phyloP scores from a whole-genome alignment of 2,329 filamentous ascomycete genomes.

The Coniella lustricola region DNA sequence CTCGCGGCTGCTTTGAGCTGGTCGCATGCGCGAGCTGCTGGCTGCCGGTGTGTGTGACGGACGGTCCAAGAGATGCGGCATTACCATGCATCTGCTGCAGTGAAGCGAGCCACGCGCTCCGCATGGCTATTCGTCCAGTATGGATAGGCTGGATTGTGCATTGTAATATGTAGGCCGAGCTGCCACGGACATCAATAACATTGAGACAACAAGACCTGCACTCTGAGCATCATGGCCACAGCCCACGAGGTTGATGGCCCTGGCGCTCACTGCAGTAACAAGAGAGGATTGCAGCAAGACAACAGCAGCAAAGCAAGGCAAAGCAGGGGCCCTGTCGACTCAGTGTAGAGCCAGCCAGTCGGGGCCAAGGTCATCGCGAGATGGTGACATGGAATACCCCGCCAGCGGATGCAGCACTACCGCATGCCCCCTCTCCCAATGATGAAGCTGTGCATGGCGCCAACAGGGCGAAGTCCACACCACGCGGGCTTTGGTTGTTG shows the following conservation, averaged over 20 bases:
- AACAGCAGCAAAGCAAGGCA: no score
- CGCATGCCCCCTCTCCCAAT: background rate
- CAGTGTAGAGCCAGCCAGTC: constrained; percentile 16
- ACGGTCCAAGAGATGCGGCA: constrained; percentile 9
- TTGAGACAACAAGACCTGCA: no score
- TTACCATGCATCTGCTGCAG: constrained; percentile 6
- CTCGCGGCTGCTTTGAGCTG: constrained; percentile 13
- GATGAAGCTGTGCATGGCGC: constrained; percentile 4
- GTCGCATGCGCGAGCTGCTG: constrained; percentile 11
- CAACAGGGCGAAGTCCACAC: background rate
- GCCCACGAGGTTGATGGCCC: no score
- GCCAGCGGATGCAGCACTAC: constrained; percentile 10
- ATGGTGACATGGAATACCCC: constrained; percentile 13
- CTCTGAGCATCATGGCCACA: no score
- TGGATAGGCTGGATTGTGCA: no score
- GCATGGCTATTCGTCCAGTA: no score
- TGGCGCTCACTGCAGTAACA: no score
- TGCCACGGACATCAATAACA: no score
- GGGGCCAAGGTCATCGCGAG: constrained; percentile 6
- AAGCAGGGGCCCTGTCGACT: no score
- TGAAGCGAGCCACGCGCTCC: background rate
- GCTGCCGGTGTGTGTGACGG: constrained; percentile 9
- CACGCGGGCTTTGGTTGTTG: no score
- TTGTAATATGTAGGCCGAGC: no score
- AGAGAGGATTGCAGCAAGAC: no score